phyloP scores from a whole-genome alignment of 2,329 filamentous ascomycete species.

The Beauveria pseudobassiana region DNA sequence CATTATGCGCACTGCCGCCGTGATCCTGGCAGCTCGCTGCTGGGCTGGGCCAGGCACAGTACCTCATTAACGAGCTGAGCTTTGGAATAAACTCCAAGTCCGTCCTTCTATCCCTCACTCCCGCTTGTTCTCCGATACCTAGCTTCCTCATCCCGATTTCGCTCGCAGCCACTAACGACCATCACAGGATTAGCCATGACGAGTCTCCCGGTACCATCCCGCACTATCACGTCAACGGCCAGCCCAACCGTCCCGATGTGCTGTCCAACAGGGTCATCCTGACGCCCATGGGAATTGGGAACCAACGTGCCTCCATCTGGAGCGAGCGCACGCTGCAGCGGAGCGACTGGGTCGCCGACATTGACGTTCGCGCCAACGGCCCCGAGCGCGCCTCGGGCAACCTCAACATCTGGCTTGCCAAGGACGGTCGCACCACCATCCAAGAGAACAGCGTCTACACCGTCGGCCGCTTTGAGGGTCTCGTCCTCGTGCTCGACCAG shows the following conservation, averaged over 20 bases:
- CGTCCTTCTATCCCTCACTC: conserved; percentile 13
- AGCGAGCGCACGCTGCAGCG: conserved; percentile 54
- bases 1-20: conserved; percentile 5
- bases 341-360: conserved; percentile 70
- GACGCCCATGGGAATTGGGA: conserved; percentile 80
- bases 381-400: conserved; percentile 82
- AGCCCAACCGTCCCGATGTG: conserved; percentile 49
- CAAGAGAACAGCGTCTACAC: conserved; percentile 77
- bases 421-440: conserved; percentile 57
- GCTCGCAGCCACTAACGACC: background rate
- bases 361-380: conserved; percentile 82
- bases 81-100: conserved; percentile 67
- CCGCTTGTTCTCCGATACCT: background rate
- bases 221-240: conserved; percentile 48
- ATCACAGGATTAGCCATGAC: conserved; percentile 55
- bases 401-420: conserved; percentile 86
- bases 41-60: conserved; percentile 51
- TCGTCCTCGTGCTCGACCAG: conserved; percentile 79
- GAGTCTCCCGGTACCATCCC: conserved; percentile 41
- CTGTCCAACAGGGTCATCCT: conserved; percentile 89
- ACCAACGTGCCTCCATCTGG: conserved; percentile 80
- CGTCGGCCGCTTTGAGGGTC: conserved; percentile 77
- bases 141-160: background rate
- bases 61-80: conserved; percentile 64
- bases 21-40: conserved; percentile 27